These are phyloP conservation scores for Neocucurbitaria cava DNA, from an alignment of 2,329 filamentous ascomycete species.

Conservation along the genomic window DNA sequence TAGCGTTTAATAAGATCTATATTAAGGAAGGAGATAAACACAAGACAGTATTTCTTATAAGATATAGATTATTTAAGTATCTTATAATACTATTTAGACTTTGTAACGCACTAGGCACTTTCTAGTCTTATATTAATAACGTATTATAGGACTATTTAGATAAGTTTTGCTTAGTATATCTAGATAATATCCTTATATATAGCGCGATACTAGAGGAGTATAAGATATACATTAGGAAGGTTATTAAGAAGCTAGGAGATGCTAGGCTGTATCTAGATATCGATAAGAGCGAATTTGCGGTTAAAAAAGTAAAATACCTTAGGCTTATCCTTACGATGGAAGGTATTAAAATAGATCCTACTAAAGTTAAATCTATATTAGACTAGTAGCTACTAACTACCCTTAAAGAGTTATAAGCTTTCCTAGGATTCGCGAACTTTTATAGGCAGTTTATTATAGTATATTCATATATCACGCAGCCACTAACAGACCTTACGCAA, in stretches of 20 bases:
- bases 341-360: slow-evolving; percentile 2
- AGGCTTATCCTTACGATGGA: slow-evolving; percentile 8
- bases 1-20: slow-evolving; percentile 8
- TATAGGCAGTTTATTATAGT: slow-evolving; percentile 9
- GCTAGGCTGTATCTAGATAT: background rate
- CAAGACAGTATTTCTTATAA: slow-evolving; percentile 9
- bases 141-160: slow-evolving; percentile 1
- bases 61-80: slow-evolving; percentile 12
- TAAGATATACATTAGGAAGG: background rate
- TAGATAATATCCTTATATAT: slow-evolving; percentile 1
- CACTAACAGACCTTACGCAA: no score
- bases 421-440: slow-evolving; percentile 14
- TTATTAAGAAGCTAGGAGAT: background rate
- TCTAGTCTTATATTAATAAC: slow-evolving; percentile 7
- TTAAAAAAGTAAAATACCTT: slow-evolving; percentile 10
- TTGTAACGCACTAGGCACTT: slow-evolving; percentile 2
- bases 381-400: slow-evolving; percentile 1
- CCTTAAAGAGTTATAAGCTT: slow-evolving; percentile 8
- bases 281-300: slow-evolving; percentile 2
- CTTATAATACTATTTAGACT: slow-evolving; percentile 6
- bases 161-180: background rate
- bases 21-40: slow-evolving; percentile 13
- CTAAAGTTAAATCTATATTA: slow-evolving; percentile 2
- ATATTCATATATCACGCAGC: no score
- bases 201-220: background rate